Percentiles rank a stretch among this genome's conserved stretches.
Conservation (phyloP, 768 basidiomycete genomes). For the Lentinula raphanica region DNA sequence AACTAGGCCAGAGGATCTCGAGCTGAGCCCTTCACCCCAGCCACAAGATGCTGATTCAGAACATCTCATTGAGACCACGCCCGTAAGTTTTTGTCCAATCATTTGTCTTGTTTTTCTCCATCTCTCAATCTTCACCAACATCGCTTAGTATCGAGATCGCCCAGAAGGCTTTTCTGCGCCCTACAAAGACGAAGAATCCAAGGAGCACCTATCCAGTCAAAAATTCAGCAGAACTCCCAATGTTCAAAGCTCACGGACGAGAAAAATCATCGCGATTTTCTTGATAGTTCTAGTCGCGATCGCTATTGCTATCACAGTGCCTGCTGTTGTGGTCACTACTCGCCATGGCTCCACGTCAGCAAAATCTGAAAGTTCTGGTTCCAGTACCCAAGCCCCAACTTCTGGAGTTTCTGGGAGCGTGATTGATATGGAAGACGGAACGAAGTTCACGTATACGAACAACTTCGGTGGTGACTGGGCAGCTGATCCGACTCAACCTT, state of each 20-base stretch:
- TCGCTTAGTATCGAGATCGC: neutral
- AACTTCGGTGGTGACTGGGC: constrained; percentile 81
- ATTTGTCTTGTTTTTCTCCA: neutral
- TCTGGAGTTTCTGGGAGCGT: constrained; percentile 63
- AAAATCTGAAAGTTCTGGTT: constrained; percentile 12
- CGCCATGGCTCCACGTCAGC: constrained; percentile 9
- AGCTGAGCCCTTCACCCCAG: constrained; percentile 10
- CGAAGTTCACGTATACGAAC: constrained; percentile 75
- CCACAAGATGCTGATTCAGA: constrained; percentile 11
- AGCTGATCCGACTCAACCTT: constrained; percentile 63
- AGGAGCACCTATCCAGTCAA: neutral
- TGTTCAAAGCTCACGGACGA: constrained; percentile 8
- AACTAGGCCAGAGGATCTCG: constrained; percentile 7
- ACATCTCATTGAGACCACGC: constrained; percentile 15
- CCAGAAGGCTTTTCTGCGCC: neutral
- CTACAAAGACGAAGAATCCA: neutral
- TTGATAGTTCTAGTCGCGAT: constrained; percentile 25
- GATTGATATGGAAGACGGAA: constrained; percentile 69
- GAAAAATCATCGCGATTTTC: constrained; percentile 19
- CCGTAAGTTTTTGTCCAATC: constrained; percentile 7
- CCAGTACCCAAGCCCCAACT: constrained; percentile 16
- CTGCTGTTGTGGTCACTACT: constrained; percentile 20
- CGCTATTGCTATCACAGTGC: constrained; percentile 34
- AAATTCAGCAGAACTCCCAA: neutral
- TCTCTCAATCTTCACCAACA: neutral